Evolutionary conservation across 2,329 filamentous ascomycete genomes (phyloP).

Genomic region (Penicillium sclerotiorum): DNA sequence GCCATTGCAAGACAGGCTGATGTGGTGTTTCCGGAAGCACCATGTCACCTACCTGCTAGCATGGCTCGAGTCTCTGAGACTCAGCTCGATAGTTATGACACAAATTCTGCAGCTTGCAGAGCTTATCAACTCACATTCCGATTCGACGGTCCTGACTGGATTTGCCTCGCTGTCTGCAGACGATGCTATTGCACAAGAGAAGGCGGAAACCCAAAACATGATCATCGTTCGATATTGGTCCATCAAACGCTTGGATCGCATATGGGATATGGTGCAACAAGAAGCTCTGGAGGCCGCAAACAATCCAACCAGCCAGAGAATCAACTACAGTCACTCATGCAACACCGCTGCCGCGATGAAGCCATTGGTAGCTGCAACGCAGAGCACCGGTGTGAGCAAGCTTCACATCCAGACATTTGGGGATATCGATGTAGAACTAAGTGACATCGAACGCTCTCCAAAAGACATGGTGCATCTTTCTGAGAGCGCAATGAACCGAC

Average conservation of each 20-base stretch:
- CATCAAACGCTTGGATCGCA: constrained; percentile 37
- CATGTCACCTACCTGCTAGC: constrained; percentile 46
- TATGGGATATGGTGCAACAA: constrained; percentile 40
- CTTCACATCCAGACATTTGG: constrained; percentile 35
- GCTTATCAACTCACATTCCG: constrained; percentile 33
- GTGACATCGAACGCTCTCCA: constrained; percentile 37
- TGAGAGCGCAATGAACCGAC: constrained; percentile 35
- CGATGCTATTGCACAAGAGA: constrained; percentile 42
- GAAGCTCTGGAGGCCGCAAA: constrained; percentile 35
- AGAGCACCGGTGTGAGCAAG: constrained; percentile 25
- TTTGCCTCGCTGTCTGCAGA: constrained; percentile 22
- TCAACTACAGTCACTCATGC: constrained; percentile 18
- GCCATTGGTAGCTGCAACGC: constrained; percentile 16
- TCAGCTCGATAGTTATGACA: constrained; percentile 44
- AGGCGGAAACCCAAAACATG: constrained; percentile 47
- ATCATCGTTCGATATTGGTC: constrained; percentile 49
- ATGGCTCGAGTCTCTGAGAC: constrained; percentile 44
- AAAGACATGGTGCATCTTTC: constrained; percentile 44
- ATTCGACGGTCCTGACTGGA: neutral
- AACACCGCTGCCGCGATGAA: constrained; percentile 15
- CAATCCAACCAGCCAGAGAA: constrained; percentile 21
- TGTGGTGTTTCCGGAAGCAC: constrained; percentile 46
- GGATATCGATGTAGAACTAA: constrained; percentile 37
- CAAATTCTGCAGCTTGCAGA: constrained; percentile 43
- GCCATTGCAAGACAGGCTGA: constrained; percentile 40